Evolutionary conservation across 192 early-diverging fungal genomes (phyloP).

Genomic region (Lunasporangiospora selenospora): DNA sequence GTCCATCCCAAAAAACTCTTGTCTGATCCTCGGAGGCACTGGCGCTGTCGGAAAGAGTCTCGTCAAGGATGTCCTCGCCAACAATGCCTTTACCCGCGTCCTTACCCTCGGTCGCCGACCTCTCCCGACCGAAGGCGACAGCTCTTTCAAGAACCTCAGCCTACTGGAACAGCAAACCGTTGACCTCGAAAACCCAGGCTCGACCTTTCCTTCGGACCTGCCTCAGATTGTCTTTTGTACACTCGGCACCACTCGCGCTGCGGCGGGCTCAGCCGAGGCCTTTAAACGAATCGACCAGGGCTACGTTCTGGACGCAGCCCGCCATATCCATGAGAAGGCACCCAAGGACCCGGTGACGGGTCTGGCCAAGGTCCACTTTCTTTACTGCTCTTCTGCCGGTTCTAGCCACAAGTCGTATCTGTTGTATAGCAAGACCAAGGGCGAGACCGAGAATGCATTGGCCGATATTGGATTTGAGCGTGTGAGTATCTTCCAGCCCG

Average conservation of each 20-base stretch:
- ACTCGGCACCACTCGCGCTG: constrained; percentile 74
- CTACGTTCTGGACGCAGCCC: constrained; percentile 74
- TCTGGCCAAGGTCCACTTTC: constrained; percentile 54
- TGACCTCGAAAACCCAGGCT: constrained; percentile 76
- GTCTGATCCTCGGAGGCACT: constrained; percentile 51
- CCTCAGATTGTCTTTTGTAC: constrained; percentile 68
- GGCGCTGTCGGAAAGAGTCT: constrained; percentile 69
- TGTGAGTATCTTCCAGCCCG: constrained; percentile 71
- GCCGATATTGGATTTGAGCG: constrained; percentile 65
- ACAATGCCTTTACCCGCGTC: constrained; percentile 54
- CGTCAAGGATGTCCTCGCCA: constrained; percentile 58
- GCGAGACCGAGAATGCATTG: constrained; percentile 75
- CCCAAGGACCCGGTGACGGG: constrained; percentile 25
- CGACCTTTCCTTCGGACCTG: constrained; percentile 24
- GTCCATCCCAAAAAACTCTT: constrained; percentile 33
- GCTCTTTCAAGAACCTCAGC: constrained; percentile 17
- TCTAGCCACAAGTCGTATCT: constrained; percentile 66
- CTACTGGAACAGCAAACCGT: constrained; percentile 66
- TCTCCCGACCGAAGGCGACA: constrained; percentile 45
- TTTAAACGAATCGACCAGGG: constrained; percentile 84
- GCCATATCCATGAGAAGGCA: constrained; percentile 61
- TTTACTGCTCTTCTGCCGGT: constrained; percentile 57
- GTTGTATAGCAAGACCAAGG: constrained; percentile 79
- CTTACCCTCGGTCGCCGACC: constrained; percentile 61
- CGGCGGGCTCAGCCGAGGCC: constrained; percentile 66